Evolutionary conservation across 441 rosid genomes (phyloP).

Genomic region (Arabidopsis hybrid): DNA sequence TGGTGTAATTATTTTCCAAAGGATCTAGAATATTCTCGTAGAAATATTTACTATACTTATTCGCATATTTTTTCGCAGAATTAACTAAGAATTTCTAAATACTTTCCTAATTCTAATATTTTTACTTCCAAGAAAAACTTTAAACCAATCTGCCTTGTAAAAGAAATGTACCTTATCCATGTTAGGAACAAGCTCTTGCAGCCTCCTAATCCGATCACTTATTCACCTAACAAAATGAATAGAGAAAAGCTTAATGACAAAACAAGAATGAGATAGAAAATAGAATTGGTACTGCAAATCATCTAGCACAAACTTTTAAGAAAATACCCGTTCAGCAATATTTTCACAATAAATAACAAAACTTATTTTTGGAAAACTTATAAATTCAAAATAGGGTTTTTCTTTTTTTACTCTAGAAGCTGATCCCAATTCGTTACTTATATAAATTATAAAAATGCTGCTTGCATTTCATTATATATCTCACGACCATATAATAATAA

Average conservation of each 20-base stretch:
- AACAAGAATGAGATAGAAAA: conserved; percentile 31
- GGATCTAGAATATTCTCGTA: too few species aligned
- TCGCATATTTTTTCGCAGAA: too few species aligned
- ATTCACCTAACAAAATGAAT: conserved; percentile 60
- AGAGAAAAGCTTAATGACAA: conserved; percentile 1
- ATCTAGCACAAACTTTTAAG: background rate
- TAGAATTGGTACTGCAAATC: background rate
- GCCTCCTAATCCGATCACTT: conserved; percentile 86
- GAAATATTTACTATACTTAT: too few species aligned
- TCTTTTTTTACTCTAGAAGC: background rate
- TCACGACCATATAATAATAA: background rate
- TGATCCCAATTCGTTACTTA: conserved; percentile 14
- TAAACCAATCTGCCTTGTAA: too few species aligned
- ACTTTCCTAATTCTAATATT: too few species aligned
- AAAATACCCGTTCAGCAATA: conserved; percentile 68
- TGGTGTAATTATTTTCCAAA: too few species aligned
- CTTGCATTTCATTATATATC: conserved; percentile 15
- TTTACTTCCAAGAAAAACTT: too few species aligned
- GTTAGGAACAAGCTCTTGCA: conserved; percentile 88
- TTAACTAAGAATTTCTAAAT: too few species aligned
- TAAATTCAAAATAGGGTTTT: conserved; percentile 32
- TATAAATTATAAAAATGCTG: conserved; percentile 12
- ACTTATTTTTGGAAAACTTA: background rate
- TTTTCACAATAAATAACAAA: conserved; percentile 50
- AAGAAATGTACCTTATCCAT: conserved; percentile 73